Evolutionary conservation across 208 protist species (phyloP), one percentile per base, ranked within the genome.

Genomic region (Crithidia brevicula): DNA sequence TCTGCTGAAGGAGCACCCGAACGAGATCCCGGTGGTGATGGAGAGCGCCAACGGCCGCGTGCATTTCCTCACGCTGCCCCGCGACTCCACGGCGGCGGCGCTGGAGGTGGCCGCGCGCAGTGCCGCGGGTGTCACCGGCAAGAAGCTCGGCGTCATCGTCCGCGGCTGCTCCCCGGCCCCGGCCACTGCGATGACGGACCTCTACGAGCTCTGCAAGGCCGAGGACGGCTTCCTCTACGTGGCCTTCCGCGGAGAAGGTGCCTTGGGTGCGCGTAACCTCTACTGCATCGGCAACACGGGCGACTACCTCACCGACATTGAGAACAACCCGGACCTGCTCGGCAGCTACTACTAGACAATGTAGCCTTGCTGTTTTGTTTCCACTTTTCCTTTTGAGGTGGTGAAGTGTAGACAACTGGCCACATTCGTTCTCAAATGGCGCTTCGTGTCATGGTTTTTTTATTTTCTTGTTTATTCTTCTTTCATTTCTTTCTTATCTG

Each of bases 171-270:
- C 56, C 1, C 63, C 64, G 11, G 47, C 72, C 1, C 20, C 50
- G 43, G 54, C 58, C 15, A 58, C 64, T 5, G 57, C 38, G 25
- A 18, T 77, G 42, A 50, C 47, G 18, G 72, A 77, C 72, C 42
- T 77, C 22, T 64, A 67, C 63, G 58, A 72, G 46, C 53, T 27
- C 40, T 77, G 58, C 63, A 51, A 58, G 43, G 43, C 43, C 31
- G 58, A 49, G 23, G 72, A 77, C 64, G 72, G 72, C 51, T 67
- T 77, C 42, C 72, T 77, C 34, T 52, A 77, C 64, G 72, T 77
- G 8, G 54, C 64, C 5, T 47, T 58, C 46, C 40, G 53, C 25
- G 28, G 31, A 3, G 72, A 77, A 50, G 30, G 40, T 2, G 25
- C 51, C 3, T 67, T 77, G 63, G 72, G 72, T 60, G 40, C 43